Percentiles rank a stretch among this genome's conserved stretches.
These are phyloP conservation scores for Suillus subluteus DNA, from an alignment of 768 basidiomycete species.

Conservation along the genomic window DNA sequence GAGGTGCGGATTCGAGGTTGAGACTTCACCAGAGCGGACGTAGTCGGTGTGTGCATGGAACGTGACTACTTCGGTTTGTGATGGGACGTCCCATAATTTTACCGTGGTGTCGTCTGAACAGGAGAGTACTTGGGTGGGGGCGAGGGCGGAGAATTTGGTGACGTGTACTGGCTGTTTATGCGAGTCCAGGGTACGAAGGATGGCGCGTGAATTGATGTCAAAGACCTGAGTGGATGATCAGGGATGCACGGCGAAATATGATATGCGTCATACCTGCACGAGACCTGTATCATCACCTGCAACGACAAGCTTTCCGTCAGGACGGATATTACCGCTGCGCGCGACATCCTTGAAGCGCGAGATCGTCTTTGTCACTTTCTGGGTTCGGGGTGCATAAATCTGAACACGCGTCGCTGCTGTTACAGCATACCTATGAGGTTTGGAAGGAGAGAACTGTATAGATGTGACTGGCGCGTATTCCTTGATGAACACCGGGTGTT, in stretches of 20 bases:
- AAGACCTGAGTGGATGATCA: conserved; percentile 63
- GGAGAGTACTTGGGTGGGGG: conserved; percentile 85
- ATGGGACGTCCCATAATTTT: conserved; percentile 93
- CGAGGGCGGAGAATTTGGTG: conserved; percentile 83
- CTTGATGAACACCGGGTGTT: conserved; percentile 91
- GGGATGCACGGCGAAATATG: conserved; percentile 8
- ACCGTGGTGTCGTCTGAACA: conserved; percentile 97
- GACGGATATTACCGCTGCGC: conserved; percentile 83
- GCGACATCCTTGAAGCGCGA: conserved; percentile 97
- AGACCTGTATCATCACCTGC: conserved; percentile 95
- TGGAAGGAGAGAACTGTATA: conserved; percentile 85
- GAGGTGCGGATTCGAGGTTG: conserved; percentile 79
- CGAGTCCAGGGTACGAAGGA: conserved; percentile 87
- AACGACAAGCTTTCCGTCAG: conserved; percentile 92
- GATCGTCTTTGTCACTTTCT: conserved; percentile 95
- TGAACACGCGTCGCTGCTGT: conserved; percentile 93
- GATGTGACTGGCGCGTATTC: conserved; percentile 97
- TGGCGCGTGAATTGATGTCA: conserved; percentile 90
- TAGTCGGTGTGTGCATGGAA: conserved; percentile 93
- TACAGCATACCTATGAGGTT: conserved; percentile 94
- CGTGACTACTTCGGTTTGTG: conserved; percentile 76
- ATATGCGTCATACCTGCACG: conserved; percentile 56
- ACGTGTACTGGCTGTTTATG: conserved; percentile 98
- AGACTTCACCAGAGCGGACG: conserved; percentile 90
- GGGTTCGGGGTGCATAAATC: conserved; percentile 94